Conservation (phyloP, 2,329 filamentous ascomycete species). For the Eurotiales sp. region DNA sequence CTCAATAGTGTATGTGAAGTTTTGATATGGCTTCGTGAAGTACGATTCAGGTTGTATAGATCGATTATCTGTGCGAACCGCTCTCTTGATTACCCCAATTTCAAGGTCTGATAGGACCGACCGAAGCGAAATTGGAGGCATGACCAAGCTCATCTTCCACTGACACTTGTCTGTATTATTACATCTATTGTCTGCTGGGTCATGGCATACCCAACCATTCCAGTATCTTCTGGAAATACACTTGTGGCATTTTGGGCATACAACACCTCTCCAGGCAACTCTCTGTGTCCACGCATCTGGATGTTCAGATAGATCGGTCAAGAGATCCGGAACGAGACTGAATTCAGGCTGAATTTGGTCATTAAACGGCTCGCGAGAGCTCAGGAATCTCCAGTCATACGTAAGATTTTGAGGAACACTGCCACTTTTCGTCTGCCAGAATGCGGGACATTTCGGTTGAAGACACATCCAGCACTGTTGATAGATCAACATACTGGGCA, state of each 20-base stretch:
- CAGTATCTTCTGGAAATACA: constrained; percentile 61
- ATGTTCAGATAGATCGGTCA: constrained; percentile 34
- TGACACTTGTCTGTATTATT: constrained; percentile 31
- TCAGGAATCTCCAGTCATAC: constrained; percentile 58
- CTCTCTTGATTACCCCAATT: constrained; percentile 25
- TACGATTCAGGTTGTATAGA: constrained; percentile 29
- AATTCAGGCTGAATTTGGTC: constrained; percentile 34
- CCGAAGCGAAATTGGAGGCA: constrained; percentile 26
- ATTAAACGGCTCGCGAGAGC: constrained; percentile 47
- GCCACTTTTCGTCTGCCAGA: constrained; percentile 50
- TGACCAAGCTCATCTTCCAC: constrained; percentile 41
- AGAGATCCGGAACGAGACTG: constrained; percentile 37
- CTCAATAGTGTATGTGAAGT: constrained; percentile 30
- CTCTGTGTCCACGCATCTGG: constrained; percentile 46
- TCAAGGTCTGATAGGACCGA: constrained; percentile 32
- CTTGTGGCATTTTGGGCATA: constrained; percentile 61
- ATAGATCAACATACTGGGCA: constrained; percentile 32
- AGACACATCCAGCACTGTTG: constrained; percentile 58
- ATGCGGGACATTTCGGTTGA: constrained; percentile 47
- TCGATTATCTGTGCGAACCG: constrained; percentile 21
- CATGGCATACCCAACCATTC: constrained; percentile 58
- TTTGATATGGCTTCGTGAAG: constrained; percentile 28
- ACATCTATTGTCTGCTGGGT: constrained; percentile 12
- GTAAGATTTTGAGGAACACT: constrained; percentile 28
- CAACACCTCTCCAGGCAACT: constrained; percentile 59